These are phyloP conservation scores for Furculomyces boomerangus DNA, from an alignment of 371 early-diverging fungal genomes.

Conservation along the genomic window DNA sequence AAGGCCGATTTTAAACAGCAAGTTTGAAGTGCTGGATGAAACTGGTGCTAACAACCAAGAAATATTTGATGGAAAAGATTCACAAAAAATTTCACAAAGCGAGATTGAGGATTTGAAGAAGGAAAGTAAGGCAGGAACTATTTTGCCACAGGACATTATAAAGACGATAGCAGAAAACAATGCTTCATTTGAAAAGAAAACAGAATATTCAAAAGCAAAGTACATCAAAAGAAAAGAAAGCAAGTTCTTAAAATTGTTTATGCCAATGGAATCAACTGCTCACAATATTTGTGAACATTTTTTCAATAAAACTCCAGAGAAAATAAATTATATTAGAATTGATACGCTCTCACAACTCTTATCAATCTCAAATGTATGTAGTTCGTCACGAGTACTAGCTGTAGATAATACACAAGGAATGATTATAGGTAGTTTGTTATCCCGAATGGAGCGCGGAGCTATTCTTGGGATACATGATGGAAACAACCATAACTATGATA, in stretches of 20 bases:
- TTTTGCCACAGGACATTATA: slow-evolving; percentile 35
- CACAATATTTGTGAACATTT: slow-evolving; percentile 62
- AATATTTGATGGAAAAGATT: slow-evolving; percentile 45
- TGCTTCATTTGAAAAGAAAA: slow-evolving; percentile 71
- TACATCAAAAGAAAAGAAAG: slow-evolving; percentile 82
- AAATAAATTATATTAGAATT: slow-evolving; percentile 45
- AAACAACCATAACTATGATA: slow-evolving; percentile 53
- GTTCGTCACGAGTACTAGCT: slow-evolving; percentile 45
- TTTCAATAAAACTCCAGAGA: slow-evolving; percentile 47
- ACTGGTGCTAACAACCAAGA: slow-evolving; percentile 71
- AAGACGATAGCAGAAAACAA: slow-evolving; percentile 63
- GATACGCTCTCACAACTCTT: slow-evolving; percentile 88
- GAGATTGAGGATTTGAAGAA: slow-evolving; percentile 71
- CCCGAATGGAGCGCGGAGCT: slow-evolving; percentile 40
- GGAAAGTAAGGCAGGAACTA: slow-evolving; percentile 49
- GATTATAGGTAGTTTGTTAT: slow-evolving; percentile 54
- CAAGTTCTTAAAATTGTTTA: slow-evolving; percentile 76
- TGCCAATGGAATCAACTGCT: slow-evolving; percentile 58
- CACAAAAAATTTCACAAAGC: slow-evolving; percentile 64
- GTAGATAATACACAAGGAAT: slow-evolving; percentile 85
- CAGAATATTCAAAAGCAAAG: slow-evolving; percentile 89
- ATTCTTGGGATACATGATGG: slow-evolving; percentile 57
- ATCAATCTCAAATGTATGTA: slow-evolving; percentile 57
- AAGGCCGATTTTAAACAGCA: slow-evolving; percentile 9
- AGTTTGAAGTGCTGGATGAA: slow-evolving; percentile 30